These are phyloP conservation scores for Macadamia integrifolia DNA, from an alignment of 164 flowering plant species.

Conservation along the genomic window DNA sequence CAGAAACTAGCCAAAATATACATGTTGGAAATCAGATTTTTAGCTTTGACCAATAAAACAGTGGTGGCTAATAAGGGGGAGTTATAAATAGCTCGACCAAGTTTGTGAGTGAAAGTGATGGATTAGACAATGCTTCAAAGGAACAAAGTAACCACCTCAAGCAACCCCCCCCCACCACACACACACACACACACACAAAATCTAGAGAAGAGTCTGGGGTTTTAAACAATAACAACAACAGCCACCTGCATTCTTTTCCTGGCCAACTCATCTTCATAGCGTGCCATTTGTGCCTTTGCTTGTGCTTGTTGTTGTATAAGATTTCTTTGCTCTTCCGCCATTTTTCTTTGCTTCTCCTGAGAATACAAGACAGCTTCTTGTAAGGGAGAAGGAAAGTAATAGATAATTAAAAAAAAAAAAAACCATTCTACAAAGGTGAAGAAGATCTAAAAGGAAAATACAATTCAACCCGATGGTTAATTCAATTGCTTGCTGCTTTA, in stretches of 20 bases:
- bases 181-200: no score
- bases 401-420: not conserved
- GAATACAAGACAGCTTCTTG: conserved; percentile 8
- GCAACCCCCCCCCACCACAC: no score
- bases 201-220: not conserved
- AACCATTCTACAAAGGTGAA: not conserved
- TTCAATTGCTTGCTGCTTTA: not conserved
- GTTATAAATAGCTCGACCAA: no score
- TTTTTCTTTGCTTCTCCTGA: conserved; percentile 76
- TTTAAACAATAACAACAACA: not conserved
- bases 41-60: no score
- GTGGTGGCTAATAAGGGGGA: no score
- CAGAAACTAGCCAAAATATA: no score
- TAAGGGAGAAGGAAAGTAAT: not conserved
- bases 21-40: no score
- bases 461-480: not conserved
- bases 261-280: conserved; percentile 91
- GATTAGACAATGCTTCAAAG: no score
- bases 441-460: not conserved
- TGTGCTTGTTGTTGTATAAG: conserved; percentile 75
- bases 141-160: no score
- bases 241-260: conserved; percentile 87
- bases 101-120: no score
- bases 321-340: conserved; percentile 74
- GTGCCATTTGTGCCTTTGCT: conserved; percentile 69